A percentile compares a stretch with the other conserved stretches of the same genome.
phyloP scores from a whole-genome alignment of 345 rosid genomes.

The Conringia planisiliqua region DNA sequence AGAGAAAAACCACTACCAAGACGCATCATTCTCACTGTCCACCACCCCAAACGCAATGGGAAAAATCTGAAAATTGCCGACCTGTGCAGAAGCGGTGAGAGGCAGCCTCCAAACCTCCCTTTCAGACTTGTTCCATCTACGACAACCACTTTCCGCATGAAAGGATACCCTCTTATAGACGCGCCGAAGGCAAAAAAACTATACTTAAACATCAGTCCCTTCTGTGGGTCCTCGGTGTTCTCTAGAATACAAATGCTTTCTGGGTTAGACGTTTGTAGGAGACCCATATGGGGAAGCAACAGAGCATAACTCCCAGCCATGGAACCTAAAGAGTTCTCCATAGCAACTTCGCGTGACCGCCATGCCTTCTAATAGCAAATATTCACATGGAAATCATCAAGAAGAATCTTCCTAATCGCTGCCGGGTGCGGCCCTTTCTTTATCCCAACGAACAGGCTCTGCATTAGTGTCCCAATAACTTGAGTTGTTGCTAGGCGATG shows the following conservation, averaged over 20 bases:
- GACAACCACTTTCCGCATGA: not conserved
- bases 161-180: not conserved
- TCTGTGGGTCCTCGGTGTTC: not conserved
- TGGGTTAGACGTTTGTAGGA: not conserved
- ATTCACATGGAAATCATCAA: not conserved
- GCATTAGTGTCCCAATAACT: not conserved
- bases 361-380: not conserved
- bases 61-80: not conserved
- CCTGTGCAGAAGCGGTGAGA: not conserved
- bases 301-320: not conserved
- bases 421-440: not conserved
- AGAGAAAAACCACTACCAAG: not conserved
- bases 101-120: not conserved
- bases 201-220: not conserved
- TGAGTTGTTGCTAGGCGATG: not conserved
- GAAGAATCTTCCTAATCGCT: not conserved
- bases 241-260: not conserved
- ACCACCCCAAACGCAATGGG: not conserved
- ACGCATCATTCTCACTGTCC: not conserved
- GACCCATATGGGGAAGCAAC: not conserved
- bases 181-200: not conserved
- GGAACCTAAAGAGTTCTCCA: not conserved
- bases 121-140: not conserved
- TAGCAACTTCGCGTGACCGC: not conserved
- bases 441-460: not conserved